Conservation (phyloP, 2,329 filamentous ascomycete genomes). For the Paraconiothyrium brasiliense region DNA sequence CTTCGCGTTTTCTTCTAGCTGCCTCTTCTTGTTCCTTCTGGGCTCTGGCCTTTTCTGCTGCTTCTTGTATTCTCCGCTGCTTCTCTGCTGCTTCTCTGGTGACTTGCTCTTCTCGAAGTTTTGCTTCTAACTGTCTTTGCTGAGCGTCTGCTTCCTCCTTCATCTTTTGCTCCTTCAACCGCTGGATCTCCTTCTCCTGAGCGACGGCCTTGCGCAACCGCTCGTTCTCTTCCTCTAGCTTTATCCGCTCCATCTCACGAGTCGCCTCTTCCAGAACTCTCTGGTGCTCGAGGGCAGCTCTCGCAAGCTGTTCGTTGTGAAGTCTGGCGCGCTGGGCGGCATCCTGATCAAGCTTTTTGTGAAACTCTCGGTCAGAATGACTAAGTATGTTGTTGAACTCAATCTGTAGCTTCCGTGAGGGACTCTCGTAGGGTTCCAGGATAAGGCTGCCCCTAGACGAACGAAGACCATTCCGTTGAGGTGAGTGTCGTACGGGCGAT, state of each 20-base stretch:
- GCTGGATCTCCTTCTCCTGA: slow-evolving; percentile 50
- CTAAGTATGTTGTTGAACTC: slow-evolving; percentile 56
- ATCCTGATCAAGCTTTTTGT: slow-evolving; percentile 69
- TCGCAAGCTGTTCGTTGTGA: slow-evolving; percentile 72
- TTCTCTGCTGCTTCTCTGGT: slow-evolving; percentile 39
- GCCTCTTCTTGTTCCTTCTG: slow-evolving; percentile 44
- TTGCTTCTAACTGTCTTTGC: slow-evolving; percentile 45
- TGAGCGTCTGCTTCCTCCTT: slow-evolving; percentile 51
- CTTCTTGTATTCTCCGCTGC: slow-evolving; percentile 41
- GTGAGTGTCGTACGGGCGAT: slow-evolving; percentile 46
- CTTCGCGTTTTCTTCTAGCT: slow-evolving; percentile 39
- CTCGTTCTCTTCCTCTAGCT: slow-evolving; percentile 53
- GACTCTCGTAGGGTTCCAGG: slow-evolving; percentile 42
- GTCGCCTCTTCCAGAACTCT: slow-evolving; percentile 67
- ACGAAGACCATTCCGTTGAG: slow-evolving; percentile 35
- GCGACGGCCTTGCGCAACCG: slow-evolving; percentile 45
- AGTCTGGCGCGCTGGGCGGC: slow-evolving; percentile 69
- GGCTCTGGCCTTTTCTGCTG: slow-evolving; percentile 40
- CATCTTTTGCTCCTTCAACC: slow-evolving; percentile 55
- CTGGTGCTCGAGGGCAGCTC: slow-evolving; percentile 73
- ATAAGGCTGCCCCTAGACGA: slow-evolving; percentile 36
- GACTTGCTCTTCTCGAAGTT: slow-evolving; percentile 43
- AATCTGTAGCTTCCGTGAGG: slow-evolving; percentile 45
- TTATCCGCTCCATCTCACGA: slow-evolving; percentile 61
- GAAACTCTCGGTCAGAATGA: slow-evolving; percentile 56